These are phyloP conservation scores for Gaertneriomyces sp. DNA, from an alignment of 192 early-diverging fungal species.

Conservation along the genomic window DNA sequence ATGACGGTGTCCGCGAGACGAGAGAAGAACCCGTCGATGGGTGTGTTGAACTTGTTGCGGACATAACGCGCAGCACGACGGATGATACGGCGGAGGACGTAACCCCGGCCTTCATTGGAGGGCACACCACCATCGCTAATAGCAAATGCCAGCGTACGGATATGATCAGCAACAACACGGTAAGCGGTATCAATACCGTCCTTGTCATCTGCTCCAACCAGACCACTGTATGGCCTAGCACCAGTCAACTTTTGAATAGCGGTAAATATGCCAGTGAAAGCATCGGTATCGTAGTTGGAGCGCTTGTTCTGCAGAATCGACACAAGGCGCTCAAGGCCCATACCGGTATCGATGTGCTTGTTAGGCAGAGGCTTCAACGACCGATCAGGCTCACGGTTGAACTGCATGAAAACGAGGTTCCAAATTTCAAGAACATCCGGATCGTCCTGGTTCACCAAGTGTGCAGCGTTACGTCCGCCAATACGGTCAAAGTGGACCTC, in stretches of 20 bases:
- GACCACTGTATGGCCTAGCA: constrained; percentile 73
- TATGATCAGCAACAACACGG: constrained; percentile 96
- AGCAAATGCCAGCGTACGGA: constrained; percentile 93
- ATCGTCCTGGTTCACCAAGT: constrained; percentile 94
- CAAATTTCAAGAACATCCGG: constrained; percentile 97
- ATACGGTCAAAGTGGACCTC: constrained; percentile 98
- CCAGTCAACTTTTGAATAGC: constrained; percentile 84
- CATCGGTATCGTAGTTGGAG: constrained; percentile 98
- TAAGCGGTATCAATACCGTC: constrained; percentile 98
- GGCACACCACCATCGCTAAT: constrained; percentile 96
- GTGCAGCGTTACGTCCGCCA: constrained; percentile 82
- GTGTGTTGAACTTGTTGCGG: constrained; percentile 83
- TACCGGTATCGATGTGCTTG: constrained; percentile 97
- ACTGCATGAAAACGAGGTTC: constrained; percentile 99
- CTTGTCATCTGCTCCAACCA: constrained; percentile 78
- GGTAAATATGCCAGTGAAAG: constrained; percentile 77
- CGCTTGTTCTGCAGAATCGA: constrained; percentile 90
- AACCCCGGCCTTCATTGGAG: constrained; percentile 97
- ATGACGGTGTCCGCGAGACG: constrained; percentile 88
- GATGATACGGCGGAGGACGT: constrained; percentile 94
- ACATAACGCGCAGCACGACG: constrained; percentile 92
- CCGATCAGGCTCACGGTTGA: constrained; percentile 92
- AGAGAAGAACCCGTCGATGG: constrained; percentile 91
- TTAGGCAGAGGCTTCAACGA: constrained; percentile 82
- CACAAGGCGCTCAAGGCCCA: constrained; percentile 94